A percentile compares a stretch with the other conserved stretches of the same genome.
phyloP scores from a whole-genome alignment of 2,329 filamentous ascomycete species.

The Pyricularia grisea region DNA sequence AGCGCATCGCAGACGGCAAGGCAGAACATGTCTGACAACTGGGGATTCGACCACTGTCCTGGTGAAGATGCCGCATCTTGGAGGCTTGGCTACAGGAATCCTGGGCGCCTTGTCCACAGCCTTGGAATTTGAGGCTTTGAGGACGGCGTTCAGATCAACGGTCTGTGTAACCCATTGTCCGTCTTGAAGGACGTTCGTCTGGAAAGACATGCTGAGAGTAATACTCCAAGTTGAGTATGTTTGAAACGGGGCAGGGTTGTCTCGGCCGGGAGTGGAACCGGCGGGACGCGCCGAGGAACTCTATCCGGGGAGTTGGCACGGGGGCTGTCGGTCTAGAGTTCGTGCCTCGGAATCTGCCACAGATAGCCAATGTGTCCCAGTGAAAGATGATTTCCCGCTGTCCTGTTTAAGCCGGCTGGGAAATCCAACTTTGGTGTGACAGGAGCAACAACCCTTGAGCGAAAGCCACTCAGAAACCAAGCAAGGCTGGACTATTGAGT shows the following conservation, averaged over 20 bases:
- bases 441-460: not conserved
- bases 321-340: not conserved
- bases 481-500: not conserved
- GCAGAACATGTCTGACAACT: slow-evolving; percentile 65
- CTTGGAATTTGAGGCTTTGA: slow-evolving; percentile 24
- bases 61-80: slow-evolving; percentile 61
- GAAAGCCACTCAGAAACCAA: not conserved
- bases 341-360: not conserved
- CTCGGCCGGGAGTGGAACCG: not conserved
- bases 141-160: slow-evolving; percentile 32
- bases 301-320: not conserved
- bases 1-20: slow-evolving; percentile 64
- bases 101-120: not conserved
- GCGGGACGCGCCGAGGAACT: slow-evolving; percentile 13
- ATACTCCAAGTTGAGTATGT: not conserved
- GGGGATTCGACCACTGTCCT: slow-evolving; percentile 71
- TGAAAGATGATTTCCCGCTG: not conserved
- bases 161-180: slow-evolving; percentile 49
- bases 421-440: not conserved
- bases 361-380: not conserved
- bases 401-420: not conserved
- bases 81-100: slow-evolving; percentile 16
- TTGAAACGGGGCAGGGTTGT: not conserved
- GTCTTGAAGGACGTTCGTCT: slow-evolving; percentile 43
- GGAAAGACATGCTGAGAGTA: slow-evolving; percentile 33